Base-by-base conservation (phyloP, 2,329 filamentous ascomycete species). In the Diaporthe capsici region DNA sequence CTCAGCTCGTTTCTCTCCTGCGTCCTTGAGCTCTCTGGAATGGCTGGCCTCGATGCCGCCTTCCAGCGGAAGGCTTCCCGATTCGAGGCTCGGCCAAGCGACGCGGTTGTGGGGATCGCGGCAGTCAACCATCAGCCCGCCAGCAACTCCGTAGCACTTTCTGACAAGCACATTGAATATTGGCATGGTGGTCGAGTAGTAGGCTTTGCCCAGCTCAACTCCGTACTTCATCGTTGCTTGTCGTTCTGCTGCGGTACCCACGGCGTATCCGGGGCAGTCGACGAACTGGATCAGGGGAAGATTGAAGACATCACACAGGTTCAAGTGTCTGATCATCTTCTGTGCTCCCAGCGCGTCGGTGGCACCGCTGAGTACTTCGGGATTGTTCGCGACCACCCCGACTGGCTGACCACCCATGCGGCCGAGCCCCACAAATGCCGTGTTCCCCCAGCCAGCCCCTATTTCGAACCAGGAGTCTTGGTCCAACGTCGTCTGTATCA, bases 1-100 rank as follows among this genome's bases (percentile, higher is more conserved):
- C 77, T 86, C 86, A 25, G 86, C 86, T 0, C 89, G 89, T 37
- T 85, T 79, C 72, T 86, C 87, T 74, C 88, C 87, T 39, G 88
- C 88, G 77, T 90, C 87, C 75, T 87, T 88, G 76, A 93, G 81
- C 78, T 93, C 91, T 74, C 89, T 88, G 2, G 89, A 86, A 82
- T 93, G 91, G 0, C 88, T 90, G 12, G 92, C 91, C 78, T 93
- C 91, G 47, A 93, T 92, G 0, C 91, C 91, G 2, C 91, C 92
- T 72, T 92, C 90, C 0, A 93, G 83, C 0, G 92, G 91, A 7
- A 93, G 80, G 17, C 88, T 90, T 0, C 91, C 91, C 90, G 90
- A 93, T 78, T 91, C 86, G 0, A 91, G 90, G 49, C 87, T 90
- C 0, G 91, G 92, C 91, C 92, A 93, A 8, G 90, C 90, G 17